phyloP scores from a whole-genome alignment of 1,139 yeast species.

The Schwanniomyces etchellsii region DNA sequence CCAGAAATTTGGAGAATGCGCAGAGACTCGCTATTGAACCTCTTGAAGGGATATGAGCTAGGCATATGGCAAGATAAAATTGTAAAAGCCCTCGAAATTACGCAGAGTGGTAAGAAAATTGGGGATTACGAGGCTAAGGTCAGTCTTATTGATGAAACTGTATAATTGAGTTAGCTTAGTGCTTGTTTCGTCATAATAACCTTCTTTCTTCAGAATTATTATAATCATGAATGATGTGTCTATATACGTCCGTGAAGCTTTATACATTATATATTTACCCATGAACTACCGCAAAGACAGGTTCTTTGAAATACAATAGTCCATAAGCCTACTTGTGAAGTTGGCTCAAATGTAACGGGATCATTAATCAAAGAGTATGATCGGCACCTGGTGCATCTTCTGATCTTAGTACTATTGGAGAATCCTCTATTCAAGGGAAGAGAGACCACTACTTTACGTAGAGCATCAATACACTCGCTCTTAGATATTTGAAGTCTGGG shows the following conservation, averaged over 20 bases:
- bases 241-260: too few relatives aligned
- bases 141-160: conserved; percentile 23
- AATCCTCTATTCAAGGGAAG: background rate
- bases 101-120: conserved; percentile 27
- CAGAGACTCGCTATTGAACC: conserved; percentile 18
- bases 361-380: conserved; percentile 50
- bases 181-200: too few relatives aligned
- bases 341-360: conserved; percentile 34
- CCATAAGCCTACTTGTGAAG: conserved; percentile 49
- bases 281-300: conserved; percentile 77
- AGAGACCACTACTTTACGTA: conserved; percentile 34
- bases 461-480: conserved; percentile 34
- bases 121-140: conserved; percentile 21
- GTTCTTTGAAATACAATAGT: conserved; percentile 69
- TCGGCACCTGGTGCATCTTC: conserved; percentile 68
- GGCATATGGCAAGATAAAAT: conserved; percentile 24
- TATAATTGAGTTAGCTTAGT: conserved; percentile 4
- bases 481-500: conserved; percentile 20
- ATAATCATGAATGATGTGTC: too few relatives aligned
- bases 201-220: conserved; percentile 9
- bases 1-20: conserved; percentile 24
- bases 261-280: too few relatives aligned
- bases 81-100: conserved; percentile 14
- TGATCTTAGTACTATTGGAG: conserved; percentile 12
- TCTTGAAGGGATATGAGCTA: conserved; percentile 14